Conservation (phyloP, 2,329 filamentous ascomycete species). For the Trichoderma koningii region DNA sequence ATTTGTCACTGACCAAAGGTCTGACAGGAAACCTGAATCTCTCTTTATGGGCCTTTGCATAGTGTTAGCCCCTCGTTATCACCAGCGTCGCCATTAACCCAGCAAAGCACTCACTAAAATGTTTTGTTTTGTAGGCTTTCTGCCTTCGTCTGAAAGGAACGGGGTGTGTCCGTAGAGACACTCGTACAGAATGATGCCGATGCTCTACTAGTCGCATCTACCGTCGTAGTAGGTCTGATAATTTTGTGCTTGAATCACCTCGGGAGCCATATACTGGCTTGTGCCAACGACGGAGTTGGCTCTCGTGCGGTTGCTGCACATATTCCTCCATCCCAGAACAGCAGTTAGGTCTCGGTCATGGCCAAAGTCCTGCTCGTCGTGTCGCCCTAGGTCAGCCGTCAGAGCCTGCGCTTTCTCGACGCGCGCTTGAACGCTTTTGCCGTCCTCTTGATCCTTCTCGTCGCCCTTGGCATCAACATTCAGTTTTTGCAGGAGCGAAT, state of each 20-base stretch:
- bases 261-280: slow-evolving; percentile 97
- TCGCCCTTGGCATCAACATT: slow-evolving; percentile 76
- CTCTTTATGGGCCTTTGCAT: slow-evolving; percentile 64
- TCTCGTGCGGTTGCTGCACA: slow-evolving; percentile 66
- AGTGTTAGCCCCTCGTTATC: slow-evolving; percentile 25
- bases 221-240: slow-evolving; percentile 79
- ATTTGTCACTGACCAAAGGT: slow-evolving; percentile 66
- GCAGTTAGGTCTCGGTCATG: slow-evolving; percentile 37
- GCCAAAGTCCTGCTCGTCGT: slow-evolving; percentile 38
- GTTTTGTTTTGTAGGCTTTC: slow-evolving; percentile 81
- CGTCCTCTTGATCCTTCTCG: slow-evolving; percentile 64
- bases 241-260: slow-evolving; percentile 65
- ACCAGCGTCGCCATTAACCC: not conserved
- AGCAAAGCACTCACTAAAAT: slow-evolving; percentile 64
- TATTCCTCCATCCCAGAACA: slow-evolving; percentile 70
- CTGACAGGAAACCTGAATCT: slow-evolving; percentile 71
- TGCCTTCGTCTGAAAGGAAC: slow-evolving; percentile 76
- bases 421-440: slow-evolving; percentile 42
- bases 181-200: slow-evolving; percentile 92
- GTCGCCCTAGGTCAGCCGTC: slow-evolving; percentile 38
- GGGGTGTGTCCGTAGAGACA: slow-evolving; percentile 91
- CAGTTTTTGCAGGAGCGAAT: slow-evolving; percentile 74
- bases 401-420: slow-evolving; percentile 39
- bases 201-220: slow-evolving; percentile 95
- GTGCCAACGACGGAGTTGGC: slow-evolving; percentile 90